Evolutionary conservation across 176 grass and related monocot species (phyloP), one percentile per base, ranked within the genome.

Genomic region (Saccharum spontaneum): DNA sequence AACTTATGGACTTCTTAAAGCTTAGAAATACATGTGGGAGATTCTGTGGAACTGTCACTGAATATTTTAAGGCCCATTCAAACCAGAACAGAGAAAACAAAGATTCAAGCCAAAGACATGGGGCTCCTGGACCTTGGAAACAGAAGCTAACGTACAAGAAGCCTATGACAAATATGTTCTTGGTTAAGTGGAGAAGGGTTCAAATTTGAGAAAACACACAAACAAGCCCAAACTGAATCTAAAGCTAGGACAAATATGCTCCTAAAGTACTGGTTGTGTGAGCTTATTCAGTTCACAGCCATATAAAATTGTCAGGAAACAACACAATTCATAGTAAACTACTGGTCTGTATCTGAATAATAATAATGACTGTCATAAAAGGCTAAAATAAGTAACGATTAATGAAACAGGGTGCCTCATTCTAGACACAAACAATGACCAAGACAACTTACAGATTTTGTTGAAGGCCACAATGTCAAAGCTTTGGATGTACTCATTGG

Each of bases 381-480:
- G 23, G 41, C 7, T 74, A 16, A 48, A 49, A 74, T 22, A 70
- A 70, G 26, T 74, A 75, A 34, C 1, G 28, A 28, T 28, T 28
- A 28, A 6, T 46, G 24, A 52, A 50, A 23, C 40, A 16, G 71
- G 18, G 4, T 74, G 24, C 13, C 3, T 50, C 16, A 34, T 54
- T 34, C 45, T 54, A 52, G 7, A 34, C 68, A 5, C 3, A 7
- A 52, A 67, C 4, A 49, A 15, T 30, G 33, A 9, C 46, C 22
- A 62, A 63, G 60, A 24, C 4, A 71, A 85, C 86, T 91, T 70
- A 88, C 90, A 92, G 22, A 92, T 95, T 83, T 95, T 95, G 75
- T 92, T 92, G 67, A 95, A 95, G 54, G 90, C 82, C 7, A 95
- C 88, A 70, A 95, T 90, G 81, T 90, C 93, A 69, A 82, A 90